These are phyloP conservation scores for Solanum arcanum DNA, from an alignment of 257 asterid genomes.

Conservation along the genomic window DNA sequence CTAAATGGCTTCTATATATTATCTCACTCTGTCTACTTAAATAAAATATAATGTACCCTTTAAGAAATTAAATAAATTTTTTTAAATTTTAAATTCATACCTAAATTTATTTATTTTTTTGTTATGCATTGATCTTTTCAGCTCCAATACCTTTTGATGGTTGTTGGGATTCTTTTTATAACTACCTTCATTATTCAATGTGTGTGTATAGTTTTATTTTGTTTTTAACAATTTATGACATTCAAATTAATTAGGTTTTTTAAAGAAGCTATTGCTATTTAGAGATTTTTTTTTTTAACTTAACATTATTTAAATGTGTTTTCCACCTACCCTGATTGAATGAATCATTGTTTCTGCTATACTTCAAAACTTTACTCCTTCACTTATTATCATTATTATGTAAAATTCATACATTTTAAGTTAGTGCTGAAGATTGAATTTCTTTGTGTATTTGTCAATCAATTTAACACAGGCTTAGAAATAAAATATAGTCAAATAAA, in stretches of 20 bases:
- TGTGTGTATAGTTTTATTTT: neutral
- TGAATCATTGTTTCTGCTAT: neutral
- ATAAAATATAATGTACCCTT: neutral
- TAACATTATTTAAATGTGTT: neutral
- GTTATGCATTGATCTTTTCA: neutral
- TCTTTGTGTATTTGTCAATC: neutral
- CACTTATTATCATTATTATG: neutral
- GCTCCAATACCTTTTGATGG: neutral
- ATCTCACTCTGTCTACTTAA: neutral
- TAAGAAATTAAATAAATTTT: neutral
- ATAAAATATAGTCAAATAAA: too few species aligned
- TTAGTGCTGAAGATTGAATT: neutral
- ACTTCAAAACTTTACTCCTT: neutral
- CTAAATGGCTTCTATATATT: neutral
- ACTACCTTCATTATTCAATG: neutral
- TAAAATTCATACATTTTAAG: neutral
- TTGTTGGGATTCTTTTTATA: neutral
- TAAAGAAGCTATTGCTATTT: neutral
- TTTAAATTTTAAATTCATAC: neutral
- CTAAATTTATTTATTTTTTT: neutral
- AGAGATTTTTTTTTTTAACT: too few species aligned
- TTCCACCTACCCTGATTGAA: neutral
- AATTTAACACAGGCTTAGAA: too few species aligned
- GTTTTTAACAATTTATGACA: neutral
- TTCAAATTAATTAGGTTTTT: neutral